Conservation (phyloP, 139 green algal genomes). For the Nannochloris sp. region DNA sequence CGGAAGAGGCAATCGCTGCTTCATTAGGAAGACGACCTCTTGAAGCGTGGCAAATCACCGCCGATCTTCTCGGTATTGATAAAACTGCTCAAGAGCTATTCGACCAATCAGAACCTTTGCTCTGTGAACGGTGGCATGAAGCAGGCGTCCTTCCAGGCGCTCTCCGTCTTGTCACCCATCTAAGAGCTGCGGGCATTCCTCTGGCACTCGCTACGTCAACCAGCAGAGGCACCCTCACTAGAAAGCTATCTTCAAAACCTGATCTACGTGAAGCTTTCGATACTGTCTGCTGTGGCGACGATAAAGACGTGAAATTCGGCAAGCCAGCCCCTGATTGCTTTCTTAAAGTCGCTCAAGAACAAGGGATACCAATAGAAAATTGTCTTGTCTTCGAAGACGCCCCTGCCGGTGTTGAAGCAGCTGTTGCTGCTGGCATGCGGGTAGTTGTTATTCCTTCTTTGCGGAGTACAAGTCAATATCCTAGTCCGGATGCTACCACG, state of each 20-base stretch:
- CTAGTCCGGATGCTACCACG: background rate
- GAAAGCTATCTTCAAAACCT: slow-evolving; percentile 37
- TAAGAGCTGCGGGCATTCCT: slow-evolving; percentile 40
- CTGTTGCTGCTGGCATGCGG: slow-evolving; percentile 68
- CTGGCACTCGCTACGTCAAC: slow-evolving; percentile 75
- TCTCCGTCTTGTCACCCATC: slow-evolving; percentile 62
- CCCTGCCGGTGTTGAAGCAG: slow-evolving; percentile 58
- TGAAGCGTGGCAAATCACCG: slow-evolving; percentile 57
- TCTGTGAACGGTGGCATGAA: slow-evolving; percentile 37
- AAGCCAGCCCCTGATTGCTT: slow-evolving; percentile 90
- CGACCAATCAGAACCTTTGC: slow-evolving; percentile 41
- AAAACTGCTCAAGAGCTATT: slow-evolving; percentile 47
- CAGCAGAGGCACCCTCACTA: slow-evolving; percentile 36
- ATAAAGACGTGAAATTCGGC: slow-evolving; percentile 37
- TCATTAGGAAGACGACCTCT: slow-evolving; percentile 62
- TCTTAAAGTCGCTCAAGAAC: slow-evolving; percentile 37
- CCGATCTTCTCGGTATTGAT: slow-evolving; percentile 31
- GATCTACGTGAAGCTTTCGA: slow-evolving; percentile 31
- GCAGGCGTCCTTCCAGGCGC: slow-evolving; percentile 74
- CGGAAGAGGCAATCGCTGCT: slow-evolving; percentile 19
- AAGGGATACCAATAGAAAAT: slow-evolving; percentile 34
- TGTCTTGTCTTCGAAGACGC: slow-evolving; percentile 89
- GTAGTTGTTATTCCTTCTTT: slow-evolving; percentile 71
- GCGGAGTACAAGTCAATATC: slow-evolving; percentile 10
- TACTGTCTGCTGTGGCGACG: slow-evolving; percentile 59